Evolutionary conservation across 2,329 filamentous ascomycete species (phyloP).

Genomic region (Fusarium beomiforme): DNA sequence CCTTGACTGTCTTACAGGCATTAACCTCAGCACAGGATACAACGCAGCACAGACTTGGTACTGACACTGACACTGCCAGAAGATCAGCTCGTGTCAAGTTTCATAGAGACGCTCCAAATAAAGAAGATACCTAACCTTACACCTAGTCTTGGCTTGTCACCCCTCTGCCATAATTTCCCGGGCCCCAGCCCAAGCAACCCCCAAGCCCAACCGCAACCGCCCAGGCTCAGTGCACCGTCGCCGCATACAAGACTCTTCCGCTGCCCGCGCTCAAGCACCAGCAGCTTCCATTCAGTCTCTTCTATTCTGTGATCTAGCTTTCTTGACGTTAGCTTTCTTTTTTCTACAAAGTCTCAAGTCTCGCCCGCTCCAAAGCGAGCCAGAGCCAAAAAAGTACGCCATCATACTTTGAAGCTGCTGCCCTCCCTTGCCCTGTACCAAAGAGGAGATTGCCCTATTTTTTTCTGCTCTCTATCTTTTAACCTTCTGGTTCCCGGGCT

Average conservation of each 20-base stretch:
- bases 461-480: slow-evolving; percentile 23
- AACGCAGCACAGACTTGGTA: not conserved
- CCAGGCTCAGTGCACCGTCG: slow-evolving; percentile 24
- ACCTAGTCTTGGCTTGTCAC: slow-evolving; percentile 36
- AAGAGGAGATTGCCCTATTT: slow-evolving; percentile 37
- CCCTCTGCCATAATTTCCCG: slow-evolving; percentile 45
- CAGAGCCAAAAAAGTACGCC: slow-evolving; percentile 30
- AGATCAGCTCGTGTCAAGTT: slow-evolving; percentile 31
- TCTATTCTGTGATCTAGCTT: slow-evolving; percentile 29
- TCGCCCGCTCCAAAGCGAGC: slow-evolving; percentile 30
- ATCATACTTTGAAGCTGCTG: slow-evolving; percentile 30
- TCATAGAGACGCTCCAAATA: slow-evolving; percentile 35
- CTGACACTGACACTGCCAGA: slow-evolving; percentile 18
- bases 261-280: slow-evolving; percentile 17
- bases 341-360: slow-evolving; percentile 33
- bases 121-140: slow-evolving; percentile 39
- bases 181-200: slow-evolving; percentile 36
- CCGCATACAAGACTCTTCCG: slow-evolving; percentile 36
- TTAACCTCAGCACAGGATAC: not conserved
- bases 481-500: slow-evolving; percentile 20
- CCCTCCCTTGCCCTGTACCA: slow-evolving; percentile 27
- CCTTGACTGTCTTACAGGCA: not conserved
- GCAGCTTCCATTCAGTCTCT: slow-evolving; percentile 11
- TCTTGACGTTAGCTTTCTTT: slow-evolving; percentile 35
- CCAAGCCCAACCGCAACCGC: slow-evolving; percentile 12